Conservation (phyloP, 176 grass and related monocot genomes). For the Themeda triandra region DNA sequence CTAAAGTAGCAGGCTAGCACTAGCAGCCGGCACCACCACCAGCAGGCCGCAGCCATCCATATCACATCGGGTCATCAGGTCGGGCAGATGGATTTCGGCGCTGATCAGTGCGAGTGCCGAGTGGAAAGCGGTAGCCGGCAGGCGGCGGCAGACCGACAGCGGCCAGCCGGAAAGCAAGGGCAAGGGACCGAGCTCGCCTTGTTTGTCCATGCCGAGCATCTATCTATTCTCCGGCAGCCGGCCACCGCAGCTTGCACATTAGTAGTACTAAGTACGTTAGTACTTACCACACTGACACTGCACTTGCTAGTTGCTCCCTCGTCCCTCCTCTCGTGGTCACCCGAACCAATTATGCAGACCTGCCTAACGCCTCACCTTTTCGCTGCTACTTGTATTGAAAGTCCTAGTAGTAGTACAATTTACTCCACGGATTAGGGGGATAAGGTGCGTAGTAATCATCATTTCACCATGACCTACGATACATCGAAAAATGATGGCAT, state of each 20-base stretch:
- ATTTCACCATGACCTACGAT: neutral
- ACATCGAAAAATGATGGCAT: neutral
- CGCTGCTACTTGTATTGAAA: too few species aligned
- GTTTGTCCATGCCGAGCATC: neutral
- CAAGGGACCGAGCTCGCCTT: neutral
- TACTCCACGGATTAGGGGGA: neutral
- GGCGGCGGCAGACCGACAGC: neutral
- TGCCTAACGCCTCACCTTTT: neutral
- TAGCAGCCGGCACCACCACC: neutral
- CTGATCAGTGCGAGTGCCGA: neutral
- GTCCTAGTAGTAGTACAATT: neutral
- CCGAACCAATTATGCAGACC: too few species aligned
- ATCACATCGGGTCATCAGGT: neutral
- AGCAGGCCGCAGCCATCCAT: neutral
- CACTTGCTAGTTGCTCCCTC: too few species aligned
- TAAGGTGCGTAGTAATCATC: neutral
- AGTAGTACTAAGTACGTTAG: too few species aligned
- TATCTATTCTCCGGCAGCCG: neutral
- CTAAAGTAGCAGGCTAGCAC: too few species aligned
- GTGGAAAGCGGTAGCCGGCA: neutral
- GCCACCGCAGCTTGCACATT: neutral
- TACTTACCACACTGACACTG: neutral
- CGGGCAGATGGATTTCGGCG: slow-evolving; percentile 31
- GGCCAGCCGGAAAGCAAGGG: neutral
- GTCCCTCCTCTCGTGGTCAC: too few species aligned